These are phyloP conservation scores for Cnidoscolus chayamansa DNA, from an alignment of 441 rosid genomes.

Conservation along the genomic window DNA sequence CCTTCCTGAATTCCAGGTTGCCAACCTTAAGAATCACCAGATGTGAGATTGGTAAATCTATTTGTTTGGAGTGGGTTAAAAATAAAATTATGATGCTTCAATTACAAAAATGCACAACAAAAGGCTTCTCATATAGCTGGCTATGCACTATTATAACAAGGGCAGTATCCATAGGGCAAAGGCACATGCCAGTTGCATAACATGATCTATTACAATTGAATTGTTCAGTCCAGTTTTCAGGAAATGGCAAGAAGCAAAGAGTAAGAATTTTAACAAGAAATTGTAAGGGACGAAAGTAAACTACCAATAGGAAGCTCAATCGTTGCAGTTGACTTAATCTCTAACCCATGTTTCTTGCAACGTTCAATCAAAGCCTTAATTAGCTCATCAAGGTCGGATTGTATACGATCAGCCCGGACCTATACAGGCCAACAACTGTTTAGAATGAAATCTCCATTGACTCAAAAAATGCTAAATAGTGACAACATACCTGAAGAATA, in stretches of 20 bases:
- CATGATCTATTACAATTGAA: no score
- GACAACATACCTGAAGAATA: slow-evolving; percentile 72
- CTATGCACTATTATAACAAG: neutral
- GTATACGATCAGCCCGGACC: slow-evolving; percentile 97
- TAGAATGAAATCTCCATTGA: slow-evolving; percentile 23
- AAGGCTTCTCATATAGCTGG: neutral
- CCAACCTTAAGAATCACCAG: slow-evolving; percentile 67
- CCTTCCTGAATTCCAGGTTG: slow-evolving; percentile 92
- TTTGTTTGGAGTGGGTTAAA: neutral
- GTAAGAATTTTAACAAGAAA: neutral
- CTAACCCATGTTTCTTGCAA: slow-evolving; percentile 81
- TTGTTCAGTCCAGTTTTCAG: no score
- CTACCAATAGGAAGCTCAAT: slow-evolving; percentile 92
- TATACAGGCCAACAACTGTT: slow-evolving; percentile 33
- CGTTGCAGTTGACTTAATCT: slow-evolving; percentile 67
- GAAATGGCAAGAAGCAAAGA: neutral
- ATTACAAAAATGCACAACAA: neutral
- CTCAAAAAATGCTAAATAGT: slow-evolving; percentile 18
- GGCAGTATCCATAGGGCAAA: neutral
- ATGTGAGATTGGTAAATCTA: slow-evolving; percentile 22
- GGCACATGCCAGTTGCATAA: neutral
- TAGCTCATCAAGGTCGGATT: slow-evolving; percentile 90
- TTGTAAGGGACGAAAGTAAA: slow-evolving; percentile 12
- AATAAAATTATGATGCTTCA: no score
- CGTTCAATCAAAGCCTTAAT: slow-evolving; percentile 73